These are phyloP conservation scores for Hyaloscypha variabilis DNA, from an alignment of 495 filamentous ascomycete species.

Conservation along the genomic window DNA sequence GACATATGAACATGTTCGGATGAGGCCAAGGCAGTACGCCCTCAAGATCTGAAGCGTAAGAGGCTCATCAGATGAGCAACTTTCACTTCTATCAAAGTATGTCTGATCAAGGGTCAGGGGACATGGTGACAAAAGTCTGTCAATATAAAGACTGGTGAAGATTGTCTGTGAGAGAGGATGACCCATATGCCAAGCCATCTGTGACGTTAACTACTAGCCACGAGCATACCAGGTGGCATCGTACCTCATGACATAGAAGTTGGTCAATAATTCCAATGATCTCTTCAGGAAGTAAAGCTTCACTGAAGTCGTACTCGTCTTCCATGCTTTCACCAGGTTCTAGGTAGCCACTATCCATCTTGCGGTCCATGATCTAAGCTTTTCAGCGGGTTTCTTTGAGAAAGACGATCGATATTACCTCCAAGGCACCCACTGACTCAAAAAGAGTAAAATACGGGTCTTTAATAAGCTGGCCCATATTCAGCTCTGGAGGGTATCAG, in stretches of 20 bases:
- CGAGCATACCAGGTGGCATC: slow-evolving; percentile 20
- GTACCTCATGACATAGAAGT: slow-evolving; percentile 83
- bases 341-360: slow-evolving; percentile 94
- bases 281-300: slow-evolving; percentile 71
- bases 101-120: slow-evolving; percentile 70
- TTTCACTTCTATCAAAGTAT: slow-evolving; percentile 52
- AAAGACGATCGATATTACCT: slow-evolving; percentile 49
- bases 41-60: slow-evolving; percentile 70
- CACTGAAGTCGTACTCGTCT: slow-evolving; percentile 80
- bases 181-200: slow-evolving; percentile 98
- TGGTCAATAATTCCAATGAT: slow-evolving; percentile 94
- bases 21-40: slow-evolving; percentile 81
- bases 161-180: slow-evolving; percentile 93
- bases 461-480: slow-evolving; percentile 83
- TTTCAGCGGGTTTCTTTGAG: not conserved
- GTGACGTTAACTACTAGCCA: slow-evolving; percentile 27
- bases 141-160: slow-evolving; percentile 92
- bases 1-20: slow-evolving; percentile 83
- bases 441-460: slow-evolving; percentile 93
- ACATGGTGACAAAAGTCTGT: slow-evolving; percentile 74
- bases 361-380: slow-evolving; percentile 90
- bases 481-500: slow-evolving; percentile 59
- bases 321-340: slow-evolving; percentile 77
- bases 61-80: slow-evolving; percentile 32
- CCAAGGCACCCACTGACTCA: slow-evolving; percentile 90